These are phyloP conservation scores for Fraxinus sp. DNA, from an alignment of 305 asterid genomes.

Conservation along the genomic window DNA sequence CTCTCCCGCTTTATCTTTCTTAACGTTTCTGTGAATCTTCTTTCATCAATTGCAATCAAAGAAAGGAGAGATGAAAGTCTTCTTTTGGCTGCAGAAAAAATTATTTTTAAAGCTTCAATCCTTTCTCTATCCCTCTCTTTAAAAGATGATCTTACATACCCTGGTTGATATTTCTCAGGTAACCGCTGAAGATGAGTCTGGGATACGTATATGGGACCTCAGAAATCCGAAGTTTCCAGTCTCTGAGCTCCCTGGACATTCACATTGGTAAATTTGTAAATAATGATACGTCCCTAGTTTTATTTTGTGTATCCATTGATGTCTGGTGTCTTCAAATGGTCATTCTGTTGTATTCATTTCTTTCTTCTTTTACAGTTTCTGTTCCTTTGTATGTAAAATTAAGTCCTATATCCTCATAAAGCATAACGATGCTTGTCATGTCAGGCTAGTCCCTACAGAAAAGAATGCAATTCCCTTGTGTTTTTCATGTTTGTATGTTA, in stretches of 20 bases:
- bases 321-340: slow-evolving; percentile 16
- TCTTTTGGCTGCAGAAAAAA: background rate
- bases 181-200: slow-evolving; percentile 94
- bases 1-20: background rate
- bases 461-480: background rate
- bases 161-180: slow-evolving; percentile 48
- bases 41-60: background rate
- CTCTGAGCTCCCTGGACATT: slow-evolving; percentile 88
- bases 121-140: background rate
- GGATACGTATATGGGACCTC: slow-evolving; percentile 89
- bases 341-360: background rate
- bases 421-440: background rate
- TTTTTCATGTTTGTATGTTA: slow-evolving; percentile 13
- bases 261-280: slow-evolving; percentile 66
- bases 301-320: slow-evolving; percentile 19
- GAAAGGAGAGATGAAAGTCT: background rate
- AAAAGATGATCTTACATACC: slow-evolving; percentile 15
- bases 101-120: background rate
- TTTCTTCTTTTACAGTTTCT: background rate
- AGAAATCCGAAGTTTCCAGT: slow-evolving; percentile 72
- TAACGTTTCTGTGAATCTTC: background rate
- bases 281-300: slow-evolving; percentile 8
- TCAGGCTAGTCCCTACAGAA: background rate
- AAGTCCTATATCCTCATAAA: background rate
- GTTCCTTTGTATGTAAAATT: slow-evolving; percentile 11